Base-by-base conservation (phyloP, 1,284 basidiomycete species). In the Ceratobasidium sp. region DNA sequence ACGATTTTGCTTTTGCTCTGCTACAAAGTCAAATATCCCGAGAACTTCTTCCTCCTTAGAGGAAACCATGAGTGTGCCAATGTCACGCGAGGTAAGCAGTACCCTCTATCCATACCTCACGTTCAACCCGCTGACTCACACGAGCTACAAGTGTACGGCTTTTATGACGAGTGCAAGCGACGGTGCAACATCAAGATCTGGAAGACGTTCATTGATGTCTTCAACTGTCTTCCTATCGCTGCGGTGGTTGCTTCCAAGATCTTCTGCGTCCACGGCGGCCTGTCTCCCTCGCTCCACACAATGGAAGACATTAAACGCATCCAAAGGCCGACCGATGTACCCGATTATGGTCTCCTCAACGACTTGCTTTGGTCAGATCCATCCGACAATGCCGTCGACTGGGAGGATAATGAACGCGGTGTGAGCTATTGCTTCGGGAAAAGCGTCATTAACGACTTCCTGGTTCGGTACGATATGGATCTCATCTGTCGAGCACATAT, bases 261-360 rank as follows among this genome's bases (percentile, higher is more conserved):
- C 83, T 99, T 99, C 86, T 99, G 97, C 83, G 97, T 99, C 12
- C 98, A 99, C 84, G 98, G 98, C 30, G 98, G 98, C 16, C 91
- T 99, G 57, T 98, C 96, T 20, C 98, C 98, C n/a, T 98, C 96
- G 62, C 88, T 99, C 77, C 94, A 96, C 83, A 93, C 95, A 59
- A 99, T 99, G 97, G 98, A 99, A 79, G 97, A 99, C 86, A 99
- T 99, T 85, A 94, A 97, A 84, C 93, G 96, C 82, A 98, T 99
- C 88, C 94, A 97, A 83, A 91, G 98, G 79, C 98, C 98, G 16
- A 99, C 98, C 69, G 98, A 99, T 84, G 98, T 99, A 18, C 98
- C 98, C n/a, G 98, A 99, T 86, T 99, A 96, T 83, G 98, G 98
- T 30, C 89, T 99, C 54, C 89, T 99, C 78, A 99, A 99, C 83